phyloP scores from a whole-genome alignment of 371 early-diverging fungal genomes.

The Mortierella sp. region DNA sequence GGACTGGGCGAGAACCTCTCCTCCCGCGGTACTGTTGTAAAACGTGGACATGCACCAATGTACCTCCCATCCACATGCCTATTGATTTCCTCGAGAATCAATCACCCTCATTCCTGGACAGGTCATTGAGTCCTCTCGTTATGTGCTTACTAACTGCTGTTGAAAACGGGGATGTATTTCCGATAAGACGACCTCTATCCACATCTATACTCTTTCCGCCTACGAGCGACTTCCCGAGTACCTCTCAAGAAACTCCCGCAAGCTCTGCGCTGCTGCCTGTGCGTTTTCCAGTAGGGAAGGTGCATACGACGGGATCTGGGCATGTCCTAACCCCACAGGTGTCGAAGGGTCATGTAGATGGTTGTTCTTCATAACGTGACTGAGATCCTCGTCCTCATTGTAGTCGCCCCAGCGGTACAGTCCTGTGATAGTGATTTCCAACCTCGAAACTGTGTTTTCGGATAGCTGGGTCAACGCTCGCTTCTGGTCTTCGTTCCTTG shows the following conservation, averaged over 20 bases:
- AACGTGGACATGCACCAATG: no score
- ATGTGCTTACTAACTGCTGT: no score
- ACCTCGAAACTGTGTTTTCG: neutral
- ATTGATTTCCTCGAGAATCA: no score
- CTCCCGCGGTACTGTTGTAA: no score
- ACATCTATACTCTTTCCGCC: neutral
- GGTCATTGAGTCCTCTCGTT: no score
- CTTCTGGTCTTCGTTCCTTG: neutral
- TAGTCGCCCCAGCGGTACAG: conserved; percentile 28
- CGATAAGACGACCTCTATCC: no score
- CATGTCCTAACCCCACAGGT: neutral
- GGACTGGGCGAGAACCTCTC: no score
- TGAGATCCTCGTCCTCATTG: neutral
- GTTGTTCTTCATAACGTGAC: neutral
- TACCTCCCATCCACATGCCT: no score
- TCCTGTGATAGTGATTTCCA: conserved; percentile 13
- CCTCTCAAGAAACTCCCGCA: conserved; percentile 7
- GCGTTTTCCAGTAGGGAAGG: conserved; percentile 17
- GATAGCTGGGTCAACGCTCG: no score
- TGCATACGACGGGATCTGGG: conserved; percentile 11
- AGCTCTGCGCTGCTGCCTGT: conserved; percentile 5
- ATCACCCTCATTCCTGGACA: no score
- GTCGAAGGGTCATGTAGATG: neutral
- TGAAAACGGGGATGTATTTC: no score
- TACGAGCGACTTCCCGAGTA: neutral